These are phyloP conservation scores for Thinopyrum elongatum DNA, from an alignment of 176 grass and related monocot genomes.

Conservation along the genomic window DNA sequence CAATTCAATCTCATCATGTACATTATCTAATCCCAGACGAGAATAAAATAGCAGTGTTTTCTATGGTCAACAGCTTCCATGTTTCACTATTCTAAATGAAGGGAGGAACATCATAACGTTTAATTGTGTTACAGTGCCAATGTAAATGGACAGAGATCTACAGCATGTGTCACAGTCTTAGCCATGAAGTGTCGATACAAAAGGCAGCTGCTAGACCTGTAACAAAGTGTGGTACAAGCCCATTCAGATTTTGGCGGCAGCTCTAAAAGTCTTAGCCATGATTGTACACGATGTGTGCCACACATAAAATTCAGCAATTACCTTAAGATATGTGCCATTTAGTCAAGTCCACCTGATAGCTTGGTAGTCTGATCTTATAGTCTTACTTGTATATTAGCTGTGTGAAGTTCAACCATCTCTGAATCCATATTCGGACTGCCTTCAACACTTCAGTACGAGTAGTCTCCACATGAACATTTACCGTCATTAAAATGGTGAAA, in stretches of 20 bases:
- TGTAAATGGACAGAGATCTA: neutral
- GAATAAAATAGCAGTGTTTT: neutral
- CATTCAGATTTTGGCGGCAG: neutral
- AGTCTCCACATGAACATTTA: constrained; percentile 79
- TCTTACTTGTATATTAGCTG: neutral
- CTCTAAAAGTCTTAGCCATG: no score
- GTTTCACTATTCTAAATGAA: constrained; percentile 4
- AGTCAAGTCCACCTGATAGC: neutral
- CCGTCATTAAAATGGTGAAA: constrained; percentile 88
- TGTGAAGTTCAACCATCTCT: neutral
- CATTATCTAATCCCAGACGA: neutral
- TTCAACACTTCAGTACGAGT: constrained; percentile 54
- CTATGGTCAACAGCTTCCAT: neutral
- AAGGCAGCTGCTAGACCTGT: neutral
- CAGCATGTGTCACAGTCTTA: constrained; percentile 7
- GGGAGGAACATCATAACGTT: neutral
- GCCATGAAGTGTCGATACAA: neutral
- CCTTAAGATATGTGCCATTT: neutral
- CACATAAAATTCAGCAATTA: neutral
- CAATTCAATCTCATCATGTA: neutral
- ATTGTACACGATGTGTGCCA: no score
- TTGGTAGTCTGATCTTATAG: neutral
- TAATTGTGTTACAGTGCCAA: neutral
- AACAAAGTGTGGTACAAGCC: neutral
- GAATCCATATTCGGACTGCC: neutral